Evolutionary conservation across 2,329 filamentous ascomycete genomes (phyloP).

Genomic region (Xylaria digitata): DNA sequence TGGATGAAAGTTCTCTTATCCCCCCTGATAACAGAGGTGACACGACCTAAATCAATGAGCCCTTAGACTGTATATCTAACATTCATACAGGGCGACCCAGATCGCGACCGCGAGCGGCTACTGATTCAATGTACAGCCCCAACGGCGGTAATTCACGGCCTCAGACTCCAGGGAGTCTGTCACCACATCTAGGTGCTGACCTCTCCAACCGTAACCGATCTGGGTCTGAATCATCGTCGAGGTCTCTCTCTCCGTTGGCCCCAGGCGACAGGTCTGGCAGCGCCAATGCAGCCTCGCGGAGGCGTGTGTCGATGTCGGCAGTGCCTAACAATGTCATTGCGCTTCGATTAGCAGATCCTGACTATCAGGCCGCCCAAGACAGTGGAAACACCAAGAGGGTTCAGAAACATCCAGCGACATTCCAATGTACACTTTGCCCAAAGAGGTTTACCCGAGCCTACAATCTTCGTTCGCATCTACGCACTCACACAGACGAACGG

Average conservation of each 20-base stretch:
- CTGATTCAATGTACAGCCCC: constrained; percentile 68
- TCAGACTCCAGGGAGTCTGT: constrained; percentile 57
- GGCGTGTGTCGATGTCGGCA: constrained; percentile 72
- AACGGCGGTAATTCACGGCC: constrained; percentile 56
- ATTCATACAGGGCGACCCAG: constrained; percentile 58
- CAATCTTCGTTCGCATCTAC: constrained; percentile 92
- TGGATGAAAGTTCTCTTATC: constrained; percentile 82
- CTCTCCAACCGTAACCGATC: constrained; percentile 55
- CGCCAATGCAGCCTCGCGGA: constrained; percentile 57
- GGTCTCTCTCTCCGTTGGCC: constrained; percentile 68
- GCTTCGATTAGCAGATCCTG: constrained; percentile 89
- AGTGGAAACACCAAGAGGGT: constrained; percentile 78
- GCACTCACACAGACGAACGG: constrained; percentile 96
- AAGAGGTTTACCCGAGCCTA: constrained; percentile 97
- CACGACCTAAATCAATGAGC: constrained; percentile 37
- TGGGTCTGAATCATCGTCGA: constrained; percentile 55
- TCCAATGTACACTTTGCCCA: constrained; percentile 92
- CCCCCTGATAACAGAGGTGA: constrained; percentile 79
- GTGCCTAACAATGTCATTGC: constrained; percentile 77
- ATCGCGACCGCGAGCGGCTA: constrained; percentile 66
- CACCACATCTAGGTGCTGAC: constrained; percentile 63
- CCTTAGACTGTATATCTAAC: constrained; percentile 40
- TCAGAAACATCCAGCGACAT: constrained; percentile 97
- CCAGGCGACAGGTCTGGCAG: constrained; percentile 66
- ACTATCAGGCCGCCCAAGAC: constrained; percentile 75